These are phyloP conservation scores for Bondarzewia mesenterica DNA, from an alignment of 1,284 basidiomycete genomes.

Conservation along the genomic window DNA sequence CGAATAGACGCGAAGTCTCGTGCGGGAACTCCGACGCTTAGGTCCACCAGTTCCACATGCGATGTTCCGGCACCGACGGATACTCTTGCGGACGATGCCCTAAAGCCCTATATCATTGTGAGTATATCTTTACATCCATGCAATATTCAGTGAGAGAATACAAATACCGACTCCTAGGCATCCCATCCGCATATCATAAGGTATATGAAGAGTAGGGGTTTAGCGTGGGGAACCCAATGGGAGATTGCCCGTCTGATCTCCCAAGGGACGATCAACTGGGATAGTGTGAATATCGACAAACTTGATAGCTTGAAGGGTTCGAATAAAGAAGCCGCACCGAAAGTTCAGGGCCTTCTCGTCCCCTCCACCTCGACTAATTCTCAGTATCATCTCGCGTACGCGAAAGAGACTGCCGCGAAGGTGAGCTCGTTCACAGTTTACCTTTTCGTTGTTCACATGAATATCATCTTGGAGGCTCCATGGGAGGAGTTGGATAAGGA, in stretches of 20 bases:
- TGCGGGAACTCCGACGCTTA: too few relatives aligned
- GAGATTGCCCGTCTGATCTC: constrained; percentile 18
- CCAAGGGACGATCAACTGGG: constrained; percentile 4
- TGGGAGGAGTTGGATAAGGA: constrained; percentile 33
- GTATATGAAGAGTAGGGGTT: constrained; percentile 7
- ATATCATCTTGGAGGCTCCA: constrained; percentile 19
- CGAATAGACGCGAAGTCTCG: too few relatives aligned
- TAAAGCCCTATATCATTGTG: neutral
- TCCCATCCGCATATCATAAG: constrained; percentile 2
- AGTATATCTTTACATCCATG: neutral
- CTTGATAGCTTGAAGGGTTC: constrained; percentile 1
- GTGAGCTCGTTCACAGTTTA: neutral
- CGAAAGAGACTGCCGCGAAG: constrained; percentile 5
- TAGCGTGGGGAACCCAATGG: constrained; percentile 20
- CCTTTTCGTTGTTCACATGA: neutral
- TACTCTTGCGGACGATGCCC: neutral
- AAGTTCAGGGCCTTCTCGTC: constrained; percentile 2
- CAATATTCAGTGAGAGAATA: too few relatives aligned
- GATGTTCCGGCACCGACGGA: too few relatives aligned
- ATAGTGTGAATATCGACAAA: constrained; percentile 2
- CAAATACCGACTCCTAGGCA: too few relatives aligned
- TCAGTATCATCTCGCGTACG: neutral
- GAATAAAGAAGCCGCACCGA: constrained; percentile 4
- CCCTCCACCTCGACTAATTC: neutral
- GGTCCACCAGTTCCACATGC: too few relatives aligned